Evolutionary conservation across 2,329 filamentous ascomycete genomes (phyloP).

Genomic region (Lasiodiplodia citricola): DNA sequence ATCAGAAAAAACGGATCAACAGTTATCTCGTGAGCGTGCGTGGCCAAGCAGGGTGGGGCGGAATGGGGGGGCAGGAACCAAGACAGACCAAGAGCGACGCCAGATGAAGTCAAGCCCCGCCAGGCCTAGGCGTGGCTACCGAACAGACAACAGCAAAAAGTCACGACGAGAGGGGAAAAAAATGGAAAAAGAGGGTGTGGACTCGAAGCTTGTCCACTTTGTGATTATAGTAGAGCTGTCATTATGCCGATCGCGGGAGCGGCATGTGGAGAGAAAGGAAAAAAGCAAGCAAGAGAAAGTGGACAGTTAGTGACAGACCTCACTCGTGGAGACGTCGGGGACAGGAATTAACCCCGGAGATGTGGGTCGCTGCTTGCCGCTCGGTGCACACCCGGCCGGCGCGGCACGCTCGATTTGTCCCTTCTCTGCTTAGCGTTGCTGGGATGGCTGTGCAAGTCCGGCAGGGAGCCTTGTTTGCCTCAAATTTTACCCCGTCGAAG

Average conservation of each 20-base stretch:
- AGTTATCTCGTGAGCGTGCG: neutral
- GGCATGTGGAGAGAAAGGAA: neutral
- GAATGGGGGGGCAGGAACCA: neutral
- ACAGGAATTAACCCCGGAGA: neutral
- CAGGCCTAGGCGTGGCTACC: neutral
- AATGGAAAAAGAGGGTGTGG: neutral
- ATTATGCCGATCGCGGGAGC: neutral
- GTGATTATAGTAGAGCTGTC: neutral
- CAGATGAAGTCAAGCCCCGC: neutral
- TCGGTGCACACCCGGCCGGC: slow-evolving; percentile 7
- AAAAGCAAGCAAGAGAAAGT: neutral
- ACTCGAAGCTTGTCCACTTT: neutral
- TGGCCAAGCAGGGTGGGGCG: neutral
- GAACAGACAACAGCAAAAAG: neutral
- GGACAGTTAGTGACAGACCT: neutral
- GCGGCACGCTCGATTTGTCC: neutral
- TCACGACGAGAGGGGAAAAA: neutral
- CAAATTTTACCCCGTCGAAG: neutral
- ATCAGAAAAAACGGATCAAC: neutral
- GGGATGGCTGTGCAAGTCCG: neutral
- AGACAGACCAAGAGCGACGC: neutral
- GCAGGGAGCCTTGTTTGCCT: neutral
- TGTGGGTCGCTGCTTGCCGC: neutral
- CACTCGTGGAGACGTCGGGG: neutral
- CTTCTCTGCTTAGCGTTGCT: slow-evolving; percentile 4